phyloP scores from a whole-genome alignment of 352 stramenopile genomes.

The Globisporangium radiosum region DNA sequence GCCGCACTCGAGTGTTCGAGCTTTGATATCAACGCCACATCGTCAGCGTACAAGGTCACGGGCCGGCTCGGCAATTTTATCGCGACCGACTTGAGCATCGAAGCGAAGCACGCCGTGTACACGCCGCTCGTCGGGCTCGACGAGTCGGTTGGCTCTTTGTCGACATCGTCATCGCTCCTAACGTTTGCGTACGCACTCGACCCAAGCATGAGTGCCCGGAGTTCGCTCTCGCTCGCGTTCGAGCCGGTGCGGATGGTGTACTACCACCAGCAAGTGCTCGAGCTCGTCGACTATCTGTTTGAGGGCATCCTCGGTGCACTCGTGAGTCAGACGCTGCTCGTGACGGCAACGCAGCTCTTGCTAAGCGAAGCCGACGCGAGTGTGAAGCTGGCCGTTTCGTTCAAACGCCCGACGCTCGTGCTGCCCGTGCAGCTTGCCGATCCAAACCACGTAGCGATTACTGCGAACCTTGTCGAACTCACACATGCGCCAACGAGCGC shows the following conservation, averaged over 20 bases:
- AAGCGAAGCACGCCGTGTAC: constrained; percentile 55
- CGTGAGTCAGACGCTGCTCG: constrained; percentile 58
- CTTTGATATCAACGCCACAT: not conserved
- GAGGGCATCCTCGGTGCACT: constrained; percentile 73
- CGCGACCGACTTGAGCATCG: constrained; percentile 59
- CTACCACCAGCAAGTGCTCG: constrained; percentile 81
- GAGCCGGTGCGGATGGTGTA: constrained; percentile 72
- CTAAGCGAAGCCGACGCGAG: constrained; percentile 55
- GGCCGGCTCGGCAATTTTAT: constrained; percentile 71
- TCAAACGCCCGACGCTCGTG: constrained; percentile 57
- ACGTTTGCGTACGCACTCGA: constrained; percentile 26
- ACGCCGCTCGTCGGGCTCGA: constrained; percentile 60
- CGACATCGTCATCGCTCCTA: constrained; percentile 16
- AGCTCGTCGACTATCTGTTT: constrained; percentile 77
- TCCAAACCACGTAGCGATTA: constrained; percentile 50
- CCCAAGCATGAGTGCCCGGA: constrained; percentile 23
- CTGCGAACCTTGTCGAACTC: constrained; percentile 43
- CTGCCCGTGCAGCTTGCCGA: constrained; percentile 53
- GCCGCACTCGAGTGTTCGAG: constrained; percentile 38
- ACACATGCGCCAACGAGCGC: constrained; percentile 57
- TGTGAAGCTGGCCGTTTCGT: constrained; percentile 42
- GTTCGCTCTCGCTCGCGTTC: constrained; percentile 41
- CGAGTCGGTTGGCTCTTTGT: constrained; percentile 11
- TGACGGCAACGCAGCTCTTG: constrained; percentile 61
- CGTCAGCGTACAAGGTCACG: constrained; percentile 11